phyloP scores from a whole-genome alignment of 495 filamentous ascomycete genomes.

The Pseudevernia furfuracea region DNA sequence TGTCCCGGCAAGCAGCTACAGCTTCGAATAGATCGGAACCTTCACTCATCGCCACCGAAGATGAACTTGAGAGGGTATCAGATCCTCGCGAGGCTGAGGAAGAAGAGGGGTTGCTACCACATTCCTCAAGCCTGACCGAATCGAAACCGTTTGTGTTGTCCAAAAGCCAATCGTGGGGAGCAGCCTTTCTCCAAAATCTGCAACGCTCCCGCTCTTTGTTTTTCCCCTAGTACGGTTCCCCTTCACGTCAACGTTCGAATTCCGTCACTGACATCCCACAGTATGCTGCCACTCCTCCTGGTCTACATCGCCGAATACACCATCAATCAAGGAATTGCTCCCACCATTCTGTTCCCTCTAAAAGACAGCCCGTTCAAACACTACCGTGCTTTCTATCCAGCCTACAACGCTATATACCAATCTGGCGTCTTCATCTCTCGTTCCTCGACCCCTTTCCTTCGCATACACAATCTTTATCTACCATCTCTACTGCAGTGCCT shows the following conservation, averaged over 20 bases:
- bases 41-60: neutral
- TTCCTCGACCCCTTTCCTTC: conserved; percentile 78
- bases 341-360: conserved; percentile 82
- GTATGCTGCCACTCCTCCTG: conserved; percentile 84
- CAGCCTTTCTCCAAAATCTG: conserved; percentile 43
- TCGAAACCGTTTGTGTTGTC: neutral
- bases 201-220: conserved; percentile 48
- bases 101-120: conserved; percentile 20
- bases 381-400: conserved; percentile 51
- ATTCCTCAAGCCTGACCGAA: neutral
- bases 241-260: too few species aligned
- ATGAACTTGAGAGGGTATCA: neutral
- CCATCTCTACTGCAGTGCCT: conserved; percentile 75
- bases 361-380: conserved; percentile 63
- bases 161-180: conserved; percentile 23
- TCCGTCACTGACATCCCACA: conserved; percentile 25
- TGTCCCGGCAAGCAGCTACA: conserved; percentile 32
- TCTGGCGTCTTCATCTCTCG: conserved; percentile 88
- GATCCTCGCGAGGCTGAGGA: conserved; percentile 7
- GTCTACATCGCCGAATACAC: conserved; percentile 96
- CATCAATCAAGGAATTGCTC: conserved; percentile 88
- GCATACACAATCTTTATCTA: conserved; percentile 70
- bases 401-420: conserved; percentile 62
- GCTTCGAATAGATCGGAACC: neutral
- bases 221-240: conserved; percentile 54